These are phyloP conservation scores for Dothidotthia symphoricarpi DNA, from an alignment of 2,329 filamentous ascomycete species.

Conservation along the genomic window DNA sequence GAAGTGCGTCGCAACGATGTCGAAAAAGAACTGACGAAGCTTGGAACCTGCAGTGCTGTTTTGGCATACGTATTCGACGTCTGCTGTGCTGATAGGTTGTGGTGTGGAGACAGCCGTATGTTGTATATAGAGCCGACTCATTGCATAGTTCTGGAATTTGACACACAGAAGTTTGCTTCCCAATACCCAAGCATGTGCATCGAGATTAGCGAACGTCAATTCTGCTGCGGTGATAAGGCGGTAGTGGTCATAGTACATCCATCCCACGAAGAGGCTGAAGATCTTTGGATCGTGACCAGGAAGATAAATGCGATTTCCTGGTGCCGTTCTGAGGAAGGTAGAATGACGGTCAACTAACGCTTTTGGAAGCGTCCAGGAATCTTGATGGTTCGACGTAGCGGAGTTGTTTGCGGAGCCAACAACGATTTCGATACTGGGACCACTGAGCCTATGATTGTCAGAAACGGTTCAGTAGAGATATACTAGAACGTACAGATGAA, in stretches of 20 bases:
- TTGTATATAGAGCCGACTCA: slow-evolving; percentile 5
- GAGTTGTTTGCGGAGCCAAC: slow-evolving; percentile 1
- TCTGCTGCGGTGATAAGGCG: too few relatives aligned
- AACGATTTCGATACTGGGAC: slow-evolving; percentile 5
- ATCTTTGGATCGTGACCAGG: slow-evolving; percentile 5
- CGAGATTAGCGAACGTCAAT: background rate
- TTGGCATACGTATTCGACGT: slow-evolving; percentile 4
- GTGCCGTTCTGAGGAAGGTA: slow-evolving; percentile 1
- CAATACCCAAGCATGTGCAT: slow-evolving; percentile 9
- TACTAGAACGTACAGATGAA: background rate
- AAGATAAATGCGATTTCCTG: slow-evolving; percentile 4
- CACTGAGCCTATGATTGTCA: background rate
- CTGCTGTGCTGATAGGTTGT: background rate
- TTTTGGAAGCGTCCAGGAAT: slow-evolving; percentile 7
- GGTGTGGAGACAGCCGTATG: background rate
- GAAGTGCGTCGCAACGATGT: slow-evolving; percentile 5
- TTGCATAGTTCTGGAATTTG: slow-evolving; percentile 12
- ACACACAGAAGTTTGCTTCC: slow-evolving; percentile 7
- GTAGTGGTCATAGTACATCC: slow-evolving; percentile 9
- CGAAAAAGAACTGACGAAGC: slow-evolving; percentile 7
- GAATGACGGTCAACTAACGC: slow-evolving; percentile 9
- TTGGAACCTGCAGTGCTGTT: slow-evolving; percentile 4
- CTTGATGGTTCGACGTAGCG: background rate
- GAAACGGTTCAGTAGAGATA: too few relatives aligned
- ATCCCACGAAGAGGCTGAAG: slow-evolving; percentile 10